These are phyloP conservation scores for Candida arabinofermentans DNA, from an alignment of 805 yeast species.

Conservation along the genomic window DNA sequence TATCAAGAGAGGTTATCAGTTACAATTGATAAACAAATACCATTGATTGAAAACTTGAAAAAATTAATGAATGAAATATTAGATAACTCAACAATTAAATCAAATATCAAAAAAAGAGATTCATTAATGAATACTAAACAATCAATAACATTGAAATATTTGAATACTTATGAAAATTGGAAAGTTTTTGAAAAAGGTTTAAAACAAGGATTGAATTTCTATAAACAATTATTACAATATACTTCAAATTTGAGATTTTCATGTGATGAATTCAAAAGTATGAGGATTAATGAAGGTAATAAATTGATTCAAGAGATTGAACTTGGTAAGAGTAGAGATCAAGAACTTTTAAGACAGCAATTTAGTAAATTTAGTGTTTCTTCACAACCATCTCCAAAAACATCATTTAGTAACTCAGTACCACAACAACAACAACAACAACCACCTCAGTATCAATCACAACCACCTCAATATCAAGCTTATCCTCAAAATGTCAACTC, in stretches of 20 bases:
- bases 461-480: constrained; percentile 2
- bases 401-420: constrained; percentile 10
- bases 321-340: constrained; percentile 15
- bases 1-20: constrained; percentile 63
- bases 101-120: constrained; percentile 40
- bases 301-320: constrained; percentile 12
- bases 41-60: constrained; percentile 40
- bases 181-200: constrained; percentile 54
- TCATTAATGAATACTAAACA: constrained; percentile 34
- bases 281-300: constrained; percentile 27
- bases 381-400: constrained; percentile 9
- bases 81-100: constrained; percentile 42
- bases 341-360: constrained; percentile 17
- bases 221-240: constrained; percentile 43
- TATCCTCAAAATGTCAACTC: neutral
- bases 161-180: constrained; percentile 55
- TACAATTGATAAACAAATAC: constrained; percentile 62
- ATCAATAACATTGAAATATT: constrained; percentile 38
- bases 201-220: constrained; percentile 60
- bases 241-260: constrained; percentile 27
- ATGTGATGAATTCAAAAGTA: constrained; percentile 24
- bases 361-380: constrained; percentile 15
- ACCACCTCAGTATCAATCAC: constrained; percentile 10
- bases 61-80: constrained; percentile 40
- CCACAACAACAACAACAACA: constrained; percentile 10